Conservation (phyloP, 805 yeast genomes). For the Barnettozyma pratensis region DNA sequence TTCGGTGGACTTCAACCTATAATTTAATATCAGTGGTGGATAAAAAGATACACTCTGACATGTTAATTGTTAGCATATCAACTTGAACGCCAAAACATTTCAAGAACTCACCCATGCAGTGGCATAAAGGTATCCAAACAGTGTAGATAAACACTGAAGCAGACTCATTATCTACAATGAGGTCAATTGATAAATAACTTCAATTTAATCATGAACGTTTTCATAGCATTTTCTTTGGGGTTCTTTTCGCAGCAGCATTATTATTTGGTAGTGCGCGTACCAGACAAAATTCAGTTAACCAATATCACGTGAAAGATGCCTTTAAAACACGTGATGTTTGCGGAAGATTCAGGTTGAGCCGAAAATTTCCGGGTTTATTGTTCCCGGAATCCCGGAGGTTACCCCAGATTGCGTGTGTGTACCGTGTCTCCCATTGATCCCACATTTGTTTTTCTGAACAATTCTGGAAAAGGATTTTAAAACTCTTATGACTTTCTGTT, state of each 20-base stretch:
- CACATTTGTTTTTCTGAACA: background rate
- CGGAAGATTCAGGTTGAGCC: too few relatives aligned
- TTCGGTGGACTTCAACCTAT: slow-evolving; percentile 35
- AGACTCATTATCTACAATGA: background rate
- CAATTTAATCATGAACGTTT: background rate
- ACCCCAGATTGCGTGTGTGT: background rate
- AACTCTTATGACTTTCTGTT: background rate
- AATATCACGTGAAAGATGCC: too few relatives aligned
- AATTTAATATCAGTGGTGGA: slow-evolving; percentile 41
- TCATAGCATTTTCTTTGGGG: too few relatives aligned
- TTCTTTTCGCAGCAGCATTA: too few relatives aligned
- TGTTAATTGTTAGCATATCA: background rate
- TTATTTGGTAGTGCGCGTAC: too few relatives aligned
- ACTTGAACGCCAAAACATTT: background rate
- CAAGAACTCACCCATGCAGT: slow-evolving; percentile 31
- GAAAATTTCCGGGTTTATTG: too few relatives aligned
- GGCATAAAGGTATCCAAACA: slow-evolving; percentile 34
- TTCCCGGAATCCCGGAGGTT: background rate
- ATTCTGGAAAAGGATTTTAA: background rate
- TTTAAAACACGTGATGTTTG: too few relatives aligned
- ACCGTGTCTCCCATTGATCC: background rate
- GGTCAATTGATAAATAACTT: background rate
- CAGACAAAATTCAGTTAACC: too few relatives aligned
- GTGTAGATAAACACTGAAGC: slow-evolving; percentile 12
- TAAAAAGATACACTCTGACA: slow-evolving; percentile 43